Evolutionary conservation across 1,284 basidiomycete species (phyloP).

Genomic region (Gomphus bonarii): DNA sequence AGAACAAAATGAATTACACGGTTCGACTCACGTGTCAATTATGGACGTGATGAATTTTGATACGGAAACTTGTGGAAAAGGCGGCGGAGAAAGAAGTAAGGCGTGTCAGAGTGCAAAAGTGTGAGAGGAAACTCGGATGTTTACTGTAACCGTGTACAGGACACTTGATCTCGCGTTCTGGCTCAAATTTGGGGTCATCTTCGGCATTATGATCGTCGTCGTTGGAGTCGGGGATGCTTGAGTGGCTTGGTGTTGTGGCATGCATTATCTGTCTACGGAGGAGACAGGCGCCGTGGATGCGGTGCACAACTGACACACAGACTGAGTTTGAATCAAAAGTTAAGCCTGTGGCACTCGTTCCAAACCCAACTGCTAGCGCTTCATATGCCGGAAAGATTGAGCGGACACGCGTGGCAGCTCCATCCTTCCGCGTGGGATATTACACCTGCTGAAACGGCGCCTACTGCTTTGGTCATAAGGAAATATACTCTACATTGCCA

Average conservation of each 20-base stretch:
- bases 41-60: constrained; percentile 5
- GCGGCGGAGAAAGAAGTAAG: too few relatives aligned
- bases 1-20: background rate
- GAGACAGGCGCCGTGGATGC: background rate
- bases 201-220: background rate
- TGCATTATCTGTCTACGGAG: background rate
- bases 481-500: background rate
- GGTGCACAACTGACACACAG: too few relatives aligned
- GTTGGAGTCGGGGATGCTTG: background rate
- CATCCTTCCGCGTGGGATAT: background rate
- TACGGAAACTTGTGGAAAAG: background rate
- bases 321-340: background rate
- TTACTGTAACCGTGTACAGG: constrained; percentile 10
- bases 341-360: background rate
- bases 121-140: background rate
- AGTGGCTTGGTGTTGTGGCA: background rate
- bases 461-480: background rate
- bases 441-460: background rate
- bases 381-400: background rate
- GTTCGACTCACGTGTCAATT: constrained; percentile 6
- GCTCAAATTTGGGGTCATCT: background rate
- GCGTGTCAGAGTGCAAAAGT: background rate
- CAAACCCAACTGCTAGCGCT: background rate
- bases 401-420: background rate
- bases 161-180: constrained; percentile 7